Conservation (phyloP, 805 yeast species). For the Myxozyma melibiosi region DNA sequence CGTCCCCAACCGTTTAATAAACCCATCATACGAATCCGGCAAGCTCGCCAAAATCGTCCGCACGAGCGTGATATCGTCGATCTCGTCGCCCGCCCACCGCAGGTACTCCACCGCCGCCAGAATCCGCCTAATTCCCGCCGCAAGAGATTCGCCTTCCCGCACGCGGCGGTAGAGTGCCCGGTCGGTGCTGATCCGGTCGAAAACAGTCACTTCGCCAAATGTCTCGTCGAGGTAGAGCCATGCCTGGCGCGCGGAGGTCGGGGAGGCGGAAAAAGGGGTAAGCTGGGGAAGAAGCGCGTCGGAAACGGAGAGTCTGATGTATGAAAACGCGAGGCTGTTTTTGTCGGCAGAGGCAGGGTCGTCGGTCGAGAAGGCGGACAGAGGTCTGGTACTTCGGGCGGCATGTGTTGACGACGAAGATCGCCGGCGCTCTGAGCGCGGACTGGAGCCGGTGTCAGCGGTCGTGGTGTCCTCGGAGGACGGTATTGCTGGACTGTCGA, state of each 20-base stretch:
- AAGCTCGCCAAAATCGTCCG: constrained; percentile 20
- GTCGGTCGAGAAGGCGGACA: neutral
- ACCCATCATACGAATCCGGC: constrained; percentile 16
- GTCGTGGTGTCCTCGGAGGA: neutral
- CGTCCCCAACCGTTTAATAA: constrained; percentile 2
- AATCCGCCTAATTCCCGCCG: constrained; percentile 1
- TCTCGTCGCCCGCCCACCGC: constrained; percentile 19
- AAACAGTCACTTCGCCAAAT: constrained; percentile 14
- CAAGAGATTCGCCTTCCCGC: neutral
- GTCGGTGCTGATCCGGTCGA: constrained; percentile 15
- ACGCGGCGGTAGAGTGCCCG: constrained; percentile 12
- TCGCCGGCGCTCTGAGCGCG: no score
- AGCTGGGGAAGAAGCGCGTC: constrained; percentile 1
- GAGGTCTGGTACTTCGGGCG: neutral
- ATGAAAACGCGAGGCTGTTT: constrained; percentile 11
- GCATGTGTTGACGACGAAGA: no score
- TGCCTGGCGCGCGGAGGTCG: constrained; percentile 1
- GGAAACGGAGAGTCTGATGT: constrained; percentile 14
- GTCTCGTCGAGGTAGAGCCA: constrained; percentile 12
- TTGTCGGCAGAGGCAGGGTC: neutral
- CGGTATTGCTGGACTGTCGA: neutral
- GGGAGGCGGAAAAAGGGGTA: neutral
- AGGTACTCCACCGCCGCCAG: constrained; percentile 15
- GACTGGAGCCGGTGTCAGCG: no score
- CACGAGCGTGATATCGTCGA: constrained; percentile 10